A percentile compares a stretch with the other conserved stretches of the same genome.
phyloP scores from a whole-genome alignment of 1,284 basidiomycete species.

The Pseudozyma tsukubaensis region DNA sequence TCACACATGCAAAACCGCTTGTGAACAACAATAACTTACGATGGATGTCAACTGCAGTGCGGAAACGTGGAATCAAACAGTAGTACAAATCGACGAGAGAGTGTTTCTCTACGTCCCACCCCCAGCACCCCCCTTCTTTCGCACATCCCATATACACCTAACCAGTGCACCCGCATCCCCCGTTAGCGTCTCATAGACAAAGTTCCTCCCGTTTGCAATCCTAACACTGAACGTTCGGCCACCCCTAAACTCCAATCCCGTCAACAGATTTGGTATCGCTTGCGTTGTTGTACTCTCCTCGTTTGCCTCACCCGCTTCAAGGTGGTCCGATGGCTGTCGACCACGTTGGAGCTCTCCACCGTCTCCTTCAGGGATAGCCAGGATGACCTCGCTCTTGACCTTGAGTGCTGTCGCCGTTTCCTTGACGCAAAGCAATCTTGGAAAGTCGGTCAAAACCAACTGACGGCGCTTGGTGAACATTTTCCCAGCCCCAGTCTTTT shows the following conservation, averaged over 20 bases:
- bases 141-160: slow-evolving; percentile 48
- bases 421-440: slow-evolving; percentile 72
- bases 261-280: slow-evolving; percentile 51
- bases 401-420: slow-evolving; percentile 69
- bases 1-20: no score
- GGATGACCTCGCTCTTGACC: slow-evolving; percentile 71
- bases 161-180: slow-evolving; percentile 59
- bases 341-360: no score
- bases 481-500: slow-evolving; percentile 57
- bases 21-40: no score
- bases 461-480: slow-evolving; percentile 70
- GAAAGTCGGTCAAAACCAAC: slow-evolving; percentile 72
- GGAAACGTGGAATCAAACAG: no score
- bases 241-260: slow-evolving; percentile 43
- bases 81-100: no score
- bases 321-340: no score
- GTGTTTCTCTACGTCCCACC: no score
- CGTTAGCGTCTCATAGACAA: slow-evolving; percentile 56
- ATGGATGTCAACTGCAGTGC: no score
- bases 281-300: not conserved
- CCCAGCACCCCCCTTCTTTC: not conserved
- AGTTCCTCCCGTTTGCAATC: slow-evolving; percentile 42
- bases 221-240: slow-evolving; percentile 43
- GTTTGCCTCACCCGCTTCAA: slow-evolving; percentile 42
- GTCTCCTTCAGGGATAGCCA: slow-evolving; percentile 56